Percentiles rank a stretch among this genome's conserved stretches.
These are phyloP conservation scores for Allium fistulosum DNA, from an alignment of 106 monocot species.

Conservation along the genomic window DNA sequence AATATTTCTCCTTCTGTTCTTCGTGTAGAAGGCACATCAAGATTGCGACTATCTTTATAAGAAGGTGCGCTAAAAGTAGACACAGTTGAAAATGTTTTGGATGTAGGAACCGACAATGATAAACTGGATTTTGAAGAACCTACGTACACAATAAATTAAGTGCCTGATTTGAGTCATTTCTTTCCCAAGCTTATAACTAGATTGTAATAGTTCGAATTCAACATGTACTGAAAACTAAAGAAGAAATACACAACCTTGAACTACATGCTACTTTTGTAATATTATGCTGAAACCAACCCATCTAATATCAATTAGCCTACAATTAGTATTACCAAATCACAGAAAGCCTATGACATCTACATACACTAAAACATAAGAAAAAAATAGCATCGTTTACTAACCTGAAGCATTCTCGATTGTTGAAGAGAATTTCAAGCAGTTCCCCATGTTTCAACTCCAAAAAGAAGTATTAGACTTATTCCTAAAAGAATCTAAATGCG, in stretches of 20 bases:
- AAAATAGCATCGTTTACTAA: slow-evolving; percentile 1
- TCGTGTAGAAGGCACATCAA: slow-evolving; percentile 33
- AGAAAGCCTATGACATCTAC: slow-evolving; percentile 2
- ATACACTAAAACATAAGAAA: slow-evolving; percentile 9
- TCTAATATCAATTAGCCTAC: too few species aligned
- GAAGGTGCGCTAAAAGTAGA: slow-evolving; percentile 47
- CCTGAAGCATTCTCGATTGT: slow-evolving; percentile 30
- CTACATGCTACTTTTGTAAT: not conserved
- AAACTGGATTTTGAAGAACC: slow-evolving; percentile 30
- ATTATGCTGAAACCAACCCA: not conserved
- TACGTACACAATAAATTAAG: slow-evolving; percentile 5
- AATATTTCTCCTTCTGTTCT: slow-evolving; percentile 74
- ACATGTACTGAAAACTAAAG: not conserved
- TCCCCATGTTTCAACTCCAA: slow-evolving; percentile 28
- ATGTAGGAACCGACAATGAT: slow-evolving; percentile 33
- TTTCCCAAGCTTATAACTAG: not conserved
- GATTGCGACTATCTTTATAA: slow-evolving; percentile 20
- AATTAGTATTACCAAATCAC: not conserved
- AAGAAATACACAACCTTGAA: too few species aligned
- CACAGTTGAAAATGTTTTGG: slow-evolving; percentile 20
- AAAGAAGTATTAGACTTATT: slow-evolving; percentile 2
- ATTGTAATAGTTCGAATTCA: not conserved
- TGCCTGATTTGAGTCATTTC: not conserved
- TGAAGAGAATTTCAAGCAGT: slow-evolving; percentile 40
- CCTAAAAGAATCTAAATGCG: not conserved